Conservation (phyloP, 371 early-diverging fungal genomes). For the Thermomucor indicae-seudaticae region DNA sequence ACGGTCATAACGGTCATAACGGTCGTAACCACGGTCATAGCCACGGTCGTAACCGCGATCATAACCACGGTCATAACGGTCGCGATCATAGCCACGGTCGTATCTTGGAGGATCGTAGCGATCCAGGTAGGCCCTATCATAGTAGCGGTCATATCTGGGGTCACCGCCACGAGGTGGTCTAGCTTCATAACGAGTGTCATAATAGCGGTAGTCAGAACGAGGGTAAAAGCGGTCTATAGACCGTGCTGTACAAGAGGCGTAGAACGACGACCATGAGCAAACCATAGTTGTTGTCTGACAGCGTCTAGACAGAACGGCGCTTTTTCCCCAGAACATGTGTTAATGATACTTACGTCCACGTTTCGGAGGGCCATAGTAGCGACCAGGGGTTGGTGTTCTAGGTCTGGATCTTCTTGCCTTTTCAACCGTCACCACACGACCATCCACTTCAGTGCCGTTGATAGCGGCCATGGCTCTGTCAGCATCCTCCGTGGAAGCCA, state of each 20-base stretch:
- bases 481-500: constrained; percentile 71
- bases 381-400: constrained; percentile 85
- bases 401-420: constrained; percentile 60
- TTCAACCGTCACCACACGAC: constrained; percentile 71
- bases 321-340: background rate
- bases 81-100: constrained; percentile 48
- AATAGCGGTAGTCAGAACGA: constrained; percentile 18
- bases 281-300: constrained; percentile 18
- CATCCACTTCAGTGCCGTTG: constrained; percentile 68
- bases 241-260: constrained; percentile 7
- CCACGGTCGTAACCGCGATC: constrained; percentile 25
- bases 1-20: constrained; percentile 57
- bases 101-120: constrained; percentile 51
- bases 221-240: constrained; percentile 21
- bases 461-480: constrained; percentile 63
- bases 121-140: constrained; percentile 54
- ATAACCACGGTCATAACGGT: constrained; percentile 47
- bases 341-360: constrained; percentile 33
- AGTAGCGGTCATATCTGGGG: constrained; percentile 42
- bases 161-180: constrained; percentile 34
- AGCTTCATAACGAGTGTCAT: constrained; percentile 19
- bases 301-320: constrained; percentile 8
- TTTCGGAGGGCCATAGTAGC: constrained; percentile 82
- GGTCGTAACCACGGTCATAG: constrained; percentile 44
- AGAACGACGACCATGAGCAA: constrained; percentile 18